Conservation (phyloP, 768 basidiomycete genomes). For the Boletus sp. region DNA sequence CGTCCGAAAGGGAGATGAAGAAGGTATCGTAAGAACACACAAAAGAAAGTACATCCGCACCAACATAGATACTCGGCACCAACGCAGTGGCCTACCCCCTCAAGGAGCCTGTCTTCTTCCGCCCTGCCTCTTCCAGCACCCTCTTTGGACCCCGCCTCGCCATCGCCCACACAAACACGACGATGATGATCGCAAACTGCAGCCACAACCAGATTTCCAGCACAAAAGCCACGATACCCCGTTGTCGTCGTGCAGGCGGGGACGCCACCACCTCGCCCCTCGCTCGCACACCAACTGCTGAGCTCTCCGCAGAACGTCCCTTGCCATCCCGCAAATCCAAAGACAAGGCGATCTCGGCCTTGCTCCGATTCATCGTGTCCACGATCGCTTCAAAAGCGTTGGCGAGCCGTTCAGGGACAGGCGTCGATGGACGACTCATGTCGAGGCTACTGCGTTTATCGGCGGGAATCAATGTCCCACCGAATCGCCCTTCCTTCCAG, state of each 20-base stretch:
- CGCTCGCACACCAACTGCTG: neutral
- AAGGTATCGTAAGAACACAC: neutral
- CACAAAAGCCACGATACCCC: constrained; percentile 43
- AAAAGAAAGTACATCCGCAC: constrained; percentile 4
- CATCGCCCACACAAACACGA: constrained; percentile 80
- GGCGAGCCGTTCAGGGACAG: constrained; percentile 40
- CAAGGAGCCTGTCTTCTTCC: constrained; percentile 22
- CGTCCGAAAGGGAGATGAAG: constrained; percentile 2
- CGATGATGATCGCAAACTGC: constrained; percentile 70
- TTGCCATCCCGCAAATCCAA: constrained; percentile 8
- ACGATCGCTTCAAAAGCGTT: constrained; percentile 46
- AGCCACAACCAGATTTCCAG: constrained; percentile 83
- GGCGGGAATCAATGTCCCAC: constrained; percentile 30
- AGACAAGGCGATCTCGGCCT: constrained; percentile 10
- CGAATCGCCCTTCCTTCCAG: constrained; percentile 58
- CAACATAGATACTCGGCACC: neutral
- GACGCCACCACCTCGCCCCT: constrained; percentile 9
- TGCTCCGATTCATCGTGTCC: constrained; percentile 35
- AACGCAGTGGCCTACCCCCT: neutral
- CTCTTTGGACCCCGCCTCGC: constrained; percentile 72
- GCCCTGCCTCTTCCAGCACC: constrained; percentile 50
- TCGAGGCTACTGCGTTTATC: constrained; percentile 15
- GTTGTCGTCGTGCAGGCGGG: constrained; percentile 23
- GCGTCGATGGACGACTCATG: constrained; percentile 27
- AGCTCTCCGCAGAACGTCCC: neutral